Conservation (phyloP, 768 basidiomycete genomes). For the Gloeopeniophorella convolvens region DNA sequence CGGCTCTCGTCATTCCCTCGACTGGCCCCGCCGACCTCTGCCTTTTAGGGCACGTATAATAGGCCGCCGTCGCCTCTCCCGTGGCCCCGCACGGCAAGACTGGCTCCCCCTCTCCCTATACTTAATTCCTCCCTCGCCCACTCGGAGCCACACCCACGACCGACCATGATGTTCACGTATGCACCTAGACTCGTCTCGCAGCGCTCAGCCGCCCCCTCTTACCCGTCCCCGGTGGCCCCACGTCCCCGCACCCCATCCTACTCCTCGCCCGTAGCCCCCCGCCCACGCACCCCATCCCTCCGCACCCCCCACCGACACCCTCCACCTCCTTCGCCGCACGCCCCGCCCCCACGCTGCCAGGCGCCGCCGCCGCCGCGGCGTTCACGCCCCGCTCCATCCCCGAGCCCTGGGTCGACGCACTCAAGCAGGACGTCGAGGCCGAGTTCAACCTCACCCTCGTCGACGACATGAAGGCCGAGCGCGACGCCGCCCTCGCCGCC, state of each 20-base stretch:
- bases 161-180: slow-evolving; percentile 4
- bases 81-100: too few relatives aligned
- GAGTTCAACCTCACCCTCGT: slow-evolving; percentile 15
- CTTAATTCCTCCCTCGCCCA: too few relatives aligned
- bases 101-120: slow-evolving; percentile 8
- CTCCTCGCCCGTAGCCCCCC: neutral
- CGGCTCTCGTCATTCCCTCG: too few relatives aligned
- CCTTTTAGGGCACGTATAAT: too few relatives aligned
- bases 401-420: slow-evolving; percentile 16
- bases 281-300: slow-evolving; percentile 10
- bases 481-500: slow-evolving; percentile 5
- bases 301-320: too few relatives aligned
- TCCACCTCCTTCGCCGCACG: neutral
- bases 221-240: slow-evolving; percentile 1
- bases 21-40: too few relatives aligned
- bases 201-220: neutral
- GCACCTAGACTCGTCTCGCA: slow-evolving; percentile 16
- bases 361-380: neutral
- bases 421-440: slow-evolving; percentile 15
- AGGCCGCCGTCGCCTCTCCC: too few relatives aligned
- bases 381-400: neutral
- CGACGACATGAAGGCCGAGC: slow-evolving; percentile 12
- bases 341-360: slow-evolving; percentile 14
- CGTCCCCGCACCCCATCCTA: slow-evolving; percentile 7
- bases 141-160: too few relatives aligned